phyloP scores from a whole-genome alignment of 2,329 filamentous ascomycete species.

The Cordyceps fumosorosea region DNA sequence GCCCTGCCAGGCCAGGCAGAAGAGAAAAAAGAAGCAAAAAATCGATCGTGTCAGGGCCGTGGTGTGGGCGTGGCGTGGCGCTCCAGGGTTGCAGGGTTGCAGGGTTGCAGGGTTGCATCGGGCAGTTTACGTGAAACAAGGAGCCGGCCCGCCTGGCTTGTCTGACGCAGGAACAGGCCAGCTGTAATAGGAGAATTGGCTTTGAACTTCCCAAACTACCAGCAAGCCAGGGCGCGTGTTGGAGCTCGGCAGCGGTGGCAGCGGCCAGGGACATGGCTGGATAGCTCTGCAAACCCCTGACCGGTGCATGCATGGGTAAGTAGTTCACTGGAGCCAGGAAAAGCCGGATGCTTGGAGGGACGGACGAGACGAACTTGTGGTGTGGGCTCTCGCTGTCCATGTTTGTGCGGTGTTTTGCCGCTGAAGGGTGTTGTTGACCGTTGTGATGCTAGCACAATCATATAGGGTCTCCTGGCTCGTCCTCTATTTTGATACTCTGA shows the following conservation, averaged over 20 bases:
- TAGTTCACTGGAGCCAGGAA: background rate
- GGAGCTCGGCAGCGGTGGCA: background rate
- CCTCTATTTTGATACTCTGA: no score
- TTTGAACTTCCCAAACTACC: background rate
- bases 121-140: constrained; percentile 11
- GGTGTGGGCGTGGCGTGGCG: background rate
- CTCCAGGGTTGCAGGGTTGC: background rate
- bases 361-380: background rate
- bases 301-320: background rate
- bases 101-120: constrained; percentile 3
- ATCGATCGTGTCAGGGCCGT: constrained; percentile 1
- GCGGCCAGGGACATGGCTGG: constrained; percentile 4
- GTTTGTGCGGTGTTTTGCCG: background rate
- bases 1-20: background rate
- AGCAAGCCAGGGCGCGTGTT: background rate
- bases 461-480: no score
- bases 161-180: constrained; percentile 5
- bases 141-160: constrained; percentile 3
- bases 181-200: constrained; percentile 3
- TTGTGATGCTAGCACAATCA: no score
- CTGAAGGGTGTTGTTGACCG: background rate
- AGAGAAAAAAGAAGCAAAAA: background rate
- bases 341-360: background rate
- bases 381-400: background rate
- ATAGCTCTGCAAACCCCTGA: no score